phyloP scores from a whole-genome alignment of 345 rosid genomes.

The thale cress (Arabidopsis thaliana) region DNA sequence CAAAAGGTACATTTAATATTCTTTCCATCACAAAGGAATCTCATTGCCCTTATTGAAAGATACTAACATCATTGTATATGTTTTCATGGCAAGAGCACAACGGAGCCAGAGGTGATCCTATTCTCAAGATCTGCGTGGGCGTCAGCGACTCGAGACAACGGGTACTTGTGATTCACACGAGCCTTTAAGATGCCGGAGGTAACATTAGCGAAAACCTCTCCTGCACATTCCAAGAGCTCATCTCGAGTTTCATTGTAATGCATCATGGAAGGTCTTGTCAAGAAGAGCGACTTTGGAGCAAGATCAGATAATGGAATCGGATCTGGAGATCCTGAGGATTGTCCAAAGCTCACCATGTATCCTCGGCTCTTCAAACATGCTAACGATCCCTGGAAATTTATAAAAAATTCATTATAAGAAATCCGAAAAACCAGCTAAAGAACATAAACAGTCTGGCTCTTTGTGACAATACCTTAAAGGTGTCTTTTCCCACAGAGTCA shows the following conservation, averaged over 20 bases:
- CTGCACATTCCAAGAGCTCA: constrained; percentile 75
- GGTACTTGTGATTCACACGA: constrained; percentile 77
- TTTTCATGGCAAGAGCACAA: constrained; percentile 70
- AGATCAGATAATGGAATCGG: constrained; percentile 81
- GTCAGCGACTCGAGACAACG: constrained; percentile 69
- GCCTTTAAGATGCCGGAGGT: constrained; percentile 66
- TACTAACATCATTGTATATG: not conserved
- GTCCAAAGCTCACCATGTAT: constrained; percentile 87
- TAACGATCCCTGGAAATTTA: constrained; percentile 69
- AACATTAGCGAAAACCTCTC: constrained; percentile 68
- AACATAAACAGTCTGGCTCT: not conserved
- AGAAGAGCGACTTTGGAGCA: constrained; percentile 70
- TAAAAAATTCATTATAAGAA: not conserved
- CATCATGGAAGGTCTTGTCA: constrained; percentile 83
- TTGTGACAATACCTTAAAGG: constrained; percentile 60
- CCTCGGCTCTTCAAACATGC: constrained; percentile 79
- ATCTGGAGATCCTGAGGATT: constrained; percentile 81
- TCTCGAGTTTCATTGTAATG: constrained; percentile 70
- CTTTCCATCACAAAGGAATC: constrained; percentile 13
- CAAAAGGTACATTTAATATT: constrained; percentile 1
- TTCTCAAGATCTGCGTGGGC: constrained; percentile 83
- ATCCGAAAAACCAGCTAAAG: not conserved
- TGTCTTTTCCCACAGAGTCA: constrained; percentile 94
- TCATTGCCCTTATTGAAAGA: constrained; percentile 24
- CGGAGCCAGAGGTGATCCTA: constrained; percentile 73